Conservation (phyloP, 352 stramenopile species). For the Globisporangium spinosum region DNA sequence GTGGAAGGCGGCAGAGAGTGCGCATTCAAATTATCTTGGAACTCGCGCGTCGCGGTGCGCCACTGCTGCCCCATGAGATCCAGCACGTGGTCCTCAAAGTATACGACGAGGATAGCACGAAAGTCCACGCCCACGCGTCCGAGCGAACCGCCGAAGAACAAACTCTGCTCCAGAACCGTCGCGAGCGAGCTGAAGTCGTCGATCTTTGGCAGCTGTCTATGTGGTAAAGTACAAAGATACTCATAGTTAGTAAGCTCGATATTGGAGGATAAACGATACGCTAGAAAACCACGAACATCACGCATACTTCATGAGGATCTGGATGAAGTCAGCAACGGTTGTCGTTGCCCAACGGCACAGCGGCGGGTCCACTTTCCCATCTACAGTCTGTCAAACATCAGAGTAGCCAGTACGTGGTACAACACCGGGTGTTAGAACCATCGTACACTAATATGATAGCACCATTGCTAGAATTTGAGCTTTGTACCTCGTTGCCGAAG, state of each 20-base stretch:
- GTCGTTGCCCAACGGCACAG: slow-evolving; percentile 79
- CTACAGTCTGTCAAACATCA: slow-evolving; percentile 36
- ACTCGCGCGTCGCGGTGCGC: slow-evolving; percentile 52
- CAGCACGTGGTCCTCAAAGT: slow-evolving; percentile 80
- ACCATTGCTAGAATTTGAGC: not conserved
- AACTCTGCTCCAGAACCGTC: slow-evolving; percentile 76
- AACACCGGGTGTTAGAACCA: not conserved
- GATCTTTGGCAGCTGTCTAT: slow-evolving; percentile 79
- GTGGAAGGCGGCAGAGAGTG: slow-evolving; percentile 31
- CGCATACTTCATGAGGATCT: slow-evolving; percentile 81
- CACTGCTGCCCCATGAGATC: slow-evolving; percentile 60
- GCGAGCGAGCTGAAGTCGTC: slow-evolving; percentile 80
- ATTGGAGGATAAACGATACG: not conserved
- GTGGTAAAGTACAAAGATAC: not conserved
- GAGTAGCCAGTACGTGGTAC: not conserved
- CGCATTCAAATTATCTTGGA: slow-evolving; percentile 47
- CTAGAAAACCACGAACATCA: not conserved
- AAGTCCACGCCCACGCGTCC: slow-evolving; percentile 83
- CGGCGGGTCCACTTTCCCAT: slow-evolving; percentile 76
- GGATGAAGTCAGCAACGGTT: slow-evolving; percentile 76
- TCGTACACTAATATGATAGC: not conserved
- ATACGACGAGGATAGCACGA: slow-evolving; percentile 71
- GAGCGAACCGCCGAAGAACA: slow-evolving; percentile 83
- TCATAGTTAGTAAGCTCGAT: not conserved
- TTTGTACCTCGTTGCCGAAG: slow-evolving; percentile 72